Evolutionary conservation across 345 rosid species (phyloP), one percentile per base, ranked within the genome.

Genomic region (Reutealis trisperma): DNA sequence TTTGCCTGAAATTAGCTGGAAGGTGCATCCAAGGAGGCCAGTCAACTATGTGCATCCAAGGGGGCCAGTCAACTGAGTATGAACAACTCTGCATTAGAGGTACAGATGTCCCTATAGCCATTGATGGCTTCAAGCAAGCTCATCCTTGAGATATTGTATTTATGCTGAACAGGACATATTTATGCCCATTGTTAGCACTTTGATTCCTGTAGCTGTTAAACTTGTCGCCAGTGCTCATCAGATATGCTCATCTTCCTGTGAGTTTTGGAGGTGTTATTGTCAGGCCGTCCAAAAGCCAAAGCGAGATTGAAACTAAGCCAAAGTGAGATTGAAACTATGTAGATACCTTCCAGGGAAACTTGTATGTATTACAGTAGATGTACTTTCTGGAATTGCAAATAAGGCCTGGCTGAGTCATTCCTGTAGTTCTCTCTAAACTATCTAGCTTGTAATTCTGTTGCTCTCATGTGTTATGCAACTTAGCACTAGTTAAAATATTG

Each of bases 1-100:
- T 86, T 70, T 86, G 92, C 74, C 78, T 90, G 77, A 88, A 87
- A 67, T 86, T 84, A 70, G 86, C 95, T 0, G 63, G 85, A 51
- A 88, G 86, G 45, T 71, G 64, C 64, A n/a, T 63, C 14, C 42
- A 64, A 1, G 71, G 76, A 34, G n/a, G 32, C 62, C 83, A 78
- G 49, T 73, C 86, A 24, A 77, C 65, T 11, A n/a, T n/a, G 45
- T 71, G 64, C 64, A n/a, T 63, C 14, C 42, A 64, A 1, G 71
- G 76, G 41, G n/a, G 32, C 62, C 83, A 78, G 49, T 73, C 86
- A 24, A 77, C 65, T 11, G 83, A 87, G 73, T 91, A 88, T 34
- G 87, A 87, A 82, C 84, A 80, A 73, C 88, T 91, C 51, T 85
- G 81, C 41, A 67, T 72, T n/a, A 79, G 73, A 72, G 82, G 81